Base-by-base conservation (phyloP, 1,139 yeast species). In the Yamadazyma friedrichii region DNA sequence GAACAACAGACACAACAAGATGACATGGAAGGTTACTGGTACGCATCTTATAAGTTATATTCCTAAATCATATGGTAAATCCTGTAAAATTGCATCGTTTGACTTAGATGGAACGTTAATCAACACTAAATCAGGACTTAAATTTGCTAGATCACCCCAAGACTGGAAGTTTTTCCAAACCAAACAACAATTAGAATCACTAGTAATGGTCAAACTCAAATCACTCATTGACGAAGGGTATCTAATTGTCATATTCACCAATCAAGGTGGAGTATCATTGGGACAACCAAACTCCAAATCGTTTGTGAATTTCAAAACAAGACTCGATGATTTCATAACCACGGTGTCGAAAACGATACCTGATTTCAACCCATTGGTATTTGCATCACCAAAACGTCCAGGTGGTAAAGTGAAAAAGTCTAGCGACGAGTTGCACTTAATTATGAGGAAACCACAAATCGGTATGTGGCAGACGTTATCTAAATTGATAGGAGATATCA, bases 71-170 rank as follows among this genome's bases (percentile, higher is more conserved):
- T 8, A 17, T 2, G 31, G 36, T 24, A 31, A 33, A 17, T 35
- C 35, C 15, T 45, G 67, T 9, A 70, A 69, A 45, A 57, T 85
- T 1, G 88, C 88, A 0, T 84, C 85, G 0, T 88, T 88, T 56
- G 96, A 88, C 57, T 64, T 88, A 38, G 96, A 88, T 61, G 80
- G 76, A 1, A 88, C 95, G 0, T 52, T 88, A n/a, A 74, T 84
- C 0, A 55, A 55, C 5, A 79, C 95, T 1, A 80, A 76, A 51
- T 73, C 84, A 0, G 85, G 84, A 1, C 42, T 55, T 13, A 74
- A 67, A 37, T 85, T 80, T 54, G 72, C 88, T 0, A 58, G 70
- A n/a, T 66, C 76, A 3, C 70, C 82, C 2, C 38, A 56, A 1
- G 96, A 88, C 58, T 88, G 96, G 96, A 64, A 65, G 51, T 84